A percentile compares a stretch with the other conserved stretches of the same genome.
phyloP scores from a whole-genome alignment of 805 yeast genomes.

The Barnettozyma vustinii region DNA sequence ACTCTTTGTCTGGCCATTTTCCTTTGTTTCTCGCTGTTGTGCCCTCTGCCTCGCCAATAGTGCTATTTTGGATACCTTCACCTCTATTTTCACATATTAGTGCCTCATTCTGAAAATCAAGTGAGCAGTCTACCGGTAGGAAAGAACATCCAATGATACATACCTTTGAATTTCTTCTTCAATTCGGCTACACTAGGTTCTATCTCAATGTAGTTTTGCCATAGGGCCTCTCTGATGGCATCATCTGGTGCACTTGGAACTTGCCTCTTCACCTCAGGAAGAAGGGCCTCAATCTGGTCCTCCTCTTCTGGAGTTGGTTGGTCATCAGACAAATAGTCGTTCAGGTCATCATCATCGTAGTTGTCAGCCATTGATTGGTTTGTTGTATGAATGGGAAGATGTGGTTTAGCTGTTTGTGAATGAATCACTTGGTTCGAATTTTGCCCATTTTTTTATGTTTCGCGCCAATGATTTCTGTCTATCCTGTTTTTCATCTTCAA shows the following conservation, averaged over 20 bases:
- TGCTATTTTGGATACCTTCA: conserved; percentile 1
- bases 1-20: conserved; percentile 11
- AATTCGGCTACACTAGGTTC: conserved; percentile 45
- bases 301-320: conserved; percentile 36
- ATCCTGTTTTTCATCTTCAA: too few species aligned
- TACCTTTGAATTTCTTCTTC: conserved; percentile 22
- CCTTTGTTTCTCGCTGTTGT: background rate
- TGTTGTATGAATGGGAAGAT: background rate
- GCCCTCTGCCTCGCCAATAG: conserved; percentile 3
- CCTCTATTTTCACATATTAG: conserved; percentile 2
- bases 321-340: conserved; percentile 28
- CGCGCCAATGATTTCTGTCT: background rate
- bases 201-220: conserved; percentile 52
- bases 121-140: background rate
- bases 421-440: background rate
- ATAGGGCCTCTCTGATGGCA: conserved; percentile 52
- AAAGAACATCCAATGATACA: background rate
- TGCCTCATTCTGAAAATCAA: conserved; percentile 1
- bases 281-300: conserved; percentile 34
- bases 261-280: conserved; percentile 38
- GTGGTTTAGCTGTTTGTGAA: background rate
- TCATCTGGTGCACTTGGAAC: conserved; percentile 38
- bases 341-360: conserved; percentile 26
- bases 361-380: conserved; percentile 2
- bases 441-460: background rate